These are phyloP conservation scores for Coniferiporia sulphurascens DNA, from an alignment of 1,284 basidiomycete species.

Conservation along the genomic window DNA sequence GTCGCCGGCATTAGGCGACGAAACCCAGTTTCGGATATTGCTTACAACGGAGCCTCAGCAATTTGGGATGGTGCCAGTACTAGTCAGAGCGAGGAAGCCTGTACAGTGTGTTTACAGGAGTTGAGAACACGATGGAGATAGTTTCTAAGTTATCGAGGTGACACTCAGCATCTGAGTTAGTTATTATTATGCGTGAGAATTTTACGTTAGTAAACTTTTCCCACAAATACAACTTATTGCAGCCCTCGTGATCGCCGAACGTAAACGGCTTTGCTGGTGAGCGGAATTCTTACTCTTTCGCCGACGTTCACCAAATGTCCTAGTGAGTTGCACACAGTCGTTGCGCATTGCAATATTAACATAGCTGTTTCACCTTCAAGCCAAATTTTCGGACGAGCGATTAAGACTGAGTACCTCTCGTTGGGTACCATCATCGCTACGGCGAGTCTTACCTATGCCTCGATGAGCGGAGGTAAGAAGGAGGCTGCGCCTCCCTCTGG, in stretches of 20 bases:
- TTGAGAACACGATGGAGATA: no score
- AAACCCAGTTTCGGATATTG: no score
- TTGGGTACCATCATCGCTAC: constrained; percentile 56
- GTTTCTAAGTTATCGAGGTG: no score
- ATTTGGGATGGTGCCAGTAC: no score
- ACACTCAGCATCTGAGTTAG: no score
- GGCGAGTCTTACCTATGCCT: constrained; percentile 46
- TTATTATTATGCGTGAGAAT: background rate
- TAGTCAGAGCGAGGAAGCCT: no score
- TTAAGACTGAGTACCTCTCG: constrained; percentile 75
- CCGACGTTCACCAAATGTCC: constrained; percentile 2
- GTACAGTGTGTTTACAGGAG: no score
- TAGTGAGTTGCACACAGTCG: background rate
- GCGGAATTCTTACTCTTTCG: background rate
- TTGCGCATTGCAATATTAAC: background rate
- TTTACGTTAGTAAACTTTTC: background rate
- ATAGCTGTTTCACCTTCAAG: constrained; percentile 29
- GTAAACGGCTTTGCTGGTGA: background rate
- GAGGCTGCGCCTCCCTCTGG: constrained; percentile 33
- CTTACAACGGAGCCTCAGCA: no score
- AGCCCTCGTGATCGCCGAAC: background rate
- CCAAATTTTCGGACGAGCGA: constrained; percentile 65
- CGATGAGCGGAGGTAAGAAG: constrained; percentile 48
- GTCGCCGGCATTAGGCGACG: no score
- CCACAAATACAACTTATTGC: background rate